phyloP scores from a whole-genome alignment of 352 stramenopile genomes.

The Globisporangium spiculum region DNA sequence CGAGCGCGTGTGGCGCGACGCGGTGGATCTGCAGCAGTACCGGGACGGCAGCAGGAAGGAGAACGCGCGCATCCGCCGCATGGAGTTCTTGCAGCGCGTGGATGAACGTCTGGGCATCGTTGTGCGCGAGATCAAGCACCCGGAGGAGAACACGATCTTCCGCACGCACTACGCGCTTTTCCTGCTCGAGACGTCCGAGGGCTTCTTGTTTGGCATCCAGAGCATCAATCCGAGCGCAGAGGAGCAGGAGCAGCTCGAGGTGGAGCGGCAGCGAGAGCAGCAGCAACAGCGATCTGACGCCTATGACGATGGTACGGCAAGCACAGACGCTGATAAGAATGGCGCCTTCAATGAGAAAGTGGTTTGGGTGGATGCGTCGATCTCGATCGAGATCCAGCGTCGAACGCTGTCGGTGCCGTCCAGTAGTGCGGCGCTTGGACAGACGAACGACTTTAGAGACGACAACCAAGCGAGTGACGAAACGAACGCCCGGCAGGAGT shows the following conservation, averaged over 20 bases:
- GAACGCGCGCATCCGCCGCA: conserved; percentile 24
- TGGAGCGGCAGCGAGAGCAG: not conserved
- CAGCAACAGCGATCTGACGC: not conserved
- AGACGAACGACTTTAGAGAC: not conserved
- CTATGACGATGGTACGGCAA: not conserved
- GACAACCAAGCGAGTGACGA: not conserved
- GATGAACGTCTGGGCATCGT: conserved; percentile 26
- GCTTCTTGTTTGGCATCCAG: conserved; percentile 28
- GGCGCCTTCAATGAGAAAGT: conserved; percentile 16
- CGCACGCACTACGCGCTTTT: conserved; percentile 37
- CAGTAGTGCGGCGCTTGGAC: not conserved
- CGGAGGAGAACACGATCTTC: conserved; percentile 31
- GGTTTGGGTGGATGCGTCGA: conserved; percentile 33
- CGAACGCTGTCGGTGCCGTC: not conserved
- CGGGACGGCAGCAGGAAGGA: conserved; percentile 5
- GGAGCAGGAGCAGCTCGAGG: conserved; percentile 8
- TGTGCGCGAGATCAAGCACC: conserved; percentile 33
- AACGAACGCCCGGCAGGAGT: conserved; percentile 5
- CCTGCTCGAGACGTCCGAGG: conserved; percentile 17
- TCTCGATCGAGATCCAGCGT: conserved; percentile 29
- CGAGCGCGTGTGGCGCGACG: conserved; percentile 27
- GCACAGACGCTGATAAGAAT: not conserved
- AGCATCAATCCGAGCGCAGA: conserved; percentile 32
- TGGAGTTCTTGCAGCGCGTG: conserved; percentile 37
- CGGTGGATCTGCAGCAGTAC: conserved; percentile 26